Evolutionary conservation across 2,329 filamentous ascomycete species (phyloP), one percentile per base, ranked within the genome.

Genomic region (Nemania sp.): DNA sequence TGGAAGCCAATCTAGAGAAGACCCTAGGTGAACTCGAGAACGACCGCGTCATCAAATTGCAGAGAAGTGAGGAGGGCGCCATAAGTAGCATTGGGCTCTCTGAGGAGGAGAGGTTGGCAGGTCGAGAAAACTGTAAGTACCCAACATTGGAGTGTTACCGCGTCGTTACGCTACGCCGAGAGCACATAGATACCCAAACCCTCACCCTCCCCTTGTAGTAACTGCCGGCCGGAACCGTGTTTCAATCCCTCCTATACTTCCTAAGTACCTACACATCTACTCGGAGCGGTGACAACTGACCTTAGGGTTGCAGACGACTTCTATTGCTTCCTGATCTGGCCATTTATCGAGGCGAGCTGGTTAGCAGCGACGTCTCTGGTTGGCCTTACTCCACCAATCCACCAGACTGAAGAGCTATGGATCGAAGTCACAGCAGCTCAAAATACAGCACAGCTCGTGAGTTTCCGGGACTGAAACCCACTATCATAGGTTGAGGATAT

Each of bases 291-390:
- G 4, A 48, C 20, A 20, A 18, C 46, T 48, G 34, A 48, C 17
- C 21, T 20, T 4, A 18, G 2, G 32, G 29, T 18, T 35, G 6
- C 17, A 48, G 46, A 90, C 71, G 95, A 99, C 73, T 99, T 99
- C 76, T 98, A 98, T 78, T 98, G 94, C 78, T 99, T 98, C 81
- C 79, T 99, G 18, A 92, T 99, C 65, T 99, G 95, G 95, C 95
- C 95, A 0, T 99, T 99, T 68, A 93, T 98, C 67, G 95, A 99
- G 76, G 90, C 93, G 0, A 89, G 86, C 54, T 99, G 95, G 95
- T 83, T 99, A 1, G 93, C 92, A 11, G 90, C 92, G 0, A 89
- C 98, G 0, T 92, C 90, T 0, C 80, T 98, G 0, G 89, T 97
- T 80, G 93, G 94, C 46, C 82, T 98, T 13, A 89, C 91, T 0